Evolutionary conservation across 108 stramenopile species (phyloP), one percentile per base, ranked within the genome.

Genomic region (Poteriospumella lacustris): DNA sequence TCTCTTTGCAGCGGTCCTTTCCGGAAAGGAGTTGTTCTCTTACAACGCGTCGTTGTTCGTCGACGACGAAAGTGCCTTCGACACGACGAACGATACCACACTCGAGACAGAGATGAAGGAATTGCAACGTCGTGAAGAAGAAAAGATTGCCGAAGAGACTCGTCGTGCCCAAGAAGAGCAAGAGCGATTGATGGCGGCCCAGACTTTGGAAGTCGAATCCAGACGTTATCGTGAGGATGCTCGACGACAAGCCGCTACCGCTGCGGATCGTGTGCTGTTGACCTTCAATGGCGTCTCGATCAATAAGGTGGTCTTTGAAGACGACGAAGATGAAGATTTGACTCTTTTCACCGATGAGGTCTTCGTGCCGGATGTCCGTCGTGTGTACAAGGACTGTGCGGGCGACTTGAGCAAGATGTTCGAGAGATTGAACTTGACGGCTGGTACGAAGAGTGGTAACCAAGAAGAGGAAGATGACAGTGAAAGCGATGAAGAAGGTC

Each of bases 1-100:
- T 56, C 24, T 56, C 52, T 56, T 56, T 19, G 24, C 19, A 56
- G 24, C 70, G 26, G 70, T 73, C 5, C 36, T 73, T 5, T 73
- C 70, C 5, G 70, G 70, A 5, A 73, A 73, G 36, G 70, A 73
- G 41, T 33, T 73, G 9, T 73, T 73, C 70, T 29, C 12, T 24
- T 73, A 73, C 41, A 73, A 73, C 42, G 12, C 70, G 26, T 44
- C 70, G 5, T 56, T 73, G 70, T 73, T 73, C 31, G 70, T 73
- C 31, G 70, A 73, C 36, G 70, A 73, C 42, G 70, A 73, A 9
- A 33, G 41, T 42, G 70, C 70, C 26, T n/a, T 56, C 33, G 70
- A 73, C 36, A 33, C 43, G 5, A 34, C 12, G 38, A 34, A 73
- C 36, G 70, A 44, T 26, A 56, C 5, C 47, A 33, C 26, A 38